Conservation (phyloP, 345 rosid genomes). For the Eucalyptus erythrocorys region DNA sequence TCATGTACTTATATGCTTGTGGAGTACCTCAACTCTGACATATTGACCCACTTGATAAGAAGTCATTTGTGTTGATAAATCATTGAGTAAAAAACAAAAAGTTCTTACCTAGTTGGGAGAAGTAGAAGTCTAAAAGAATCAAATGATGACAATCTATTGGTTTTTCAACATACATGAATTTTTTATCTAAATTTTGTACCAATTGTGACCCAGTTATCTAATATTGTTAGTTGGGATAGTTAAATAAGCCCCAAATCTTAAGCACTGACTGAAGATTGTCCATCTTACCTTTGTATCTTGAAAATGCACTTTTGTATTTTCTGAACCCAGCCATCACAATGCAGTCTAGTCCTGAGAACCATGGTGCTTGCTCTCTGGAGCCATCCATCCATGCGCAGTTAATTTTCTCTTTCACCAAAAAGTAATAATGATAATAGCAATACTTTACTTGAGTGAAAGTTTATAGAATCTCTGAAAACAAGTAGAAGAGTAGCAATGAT, state of each 20-base stretch:
- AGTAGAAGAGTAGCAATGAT: neutral
- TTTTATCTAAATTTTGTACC: neutral
- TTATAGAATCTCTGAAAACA: neutral
- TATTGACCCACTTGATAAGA: neutral
- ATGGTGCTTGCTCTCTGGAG: neutral
- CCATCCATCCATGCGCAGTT: neutral
- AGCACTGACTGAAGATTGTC: conserved; percentile 14
- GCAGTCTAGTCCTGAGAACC: conserved; percentile 23
- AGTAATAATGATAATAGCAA: neutral
- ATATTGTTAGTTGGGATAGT: neutral
- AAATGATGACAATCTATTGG: neutral
- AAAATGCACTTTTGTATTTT: neutral
- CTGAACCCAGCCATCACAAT: conserved; percentile 13
- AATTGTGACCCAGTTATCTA: neutral
- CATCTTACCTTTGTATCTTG: conserved; percentile 24
- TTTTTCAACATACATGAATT: neutral
- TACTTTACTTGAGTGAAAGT: neutral
- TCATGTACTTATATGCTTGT: neutral
- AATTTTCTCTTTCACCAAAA: neutral
- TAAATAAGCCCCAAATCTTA: neutral
- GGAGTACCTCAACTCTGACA: neutral
- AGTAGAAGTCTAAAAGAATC: neutral
- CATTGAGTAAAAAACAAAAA: neutral
- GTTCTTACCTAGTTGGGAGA: neutral
- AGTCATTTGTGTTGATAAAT: neutral